Conservation (phyloP, 2,329 filamentous ascomycete species). For the Sphaerulina vaccinii region DNA sequence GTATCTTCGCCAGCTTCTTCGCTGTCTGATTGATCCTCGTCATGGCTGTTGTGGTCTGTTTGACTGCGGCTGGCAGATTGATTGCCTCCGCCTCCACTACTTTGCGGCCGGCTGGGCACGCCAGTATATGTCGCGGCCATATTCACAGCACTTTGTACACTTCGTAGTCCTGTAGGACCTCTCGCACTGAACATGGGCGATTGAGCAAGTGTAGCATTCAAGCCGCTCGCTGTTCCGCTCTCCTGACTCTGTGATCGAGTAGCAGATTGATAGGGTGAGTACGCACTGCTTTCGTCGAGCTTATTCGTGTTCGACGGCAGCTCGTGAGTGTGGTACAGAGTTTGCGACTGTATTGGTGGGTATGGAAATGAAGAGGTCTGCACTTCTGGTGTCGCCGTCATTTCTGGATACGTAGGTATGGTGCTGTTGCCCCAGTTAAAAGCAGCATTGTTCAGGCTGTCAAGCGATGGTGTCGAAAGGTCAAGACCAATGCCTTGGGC, state of each 20-base stretch:
- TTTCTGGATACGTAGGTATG: background rate
- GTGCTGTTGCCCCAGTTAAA: background rate
- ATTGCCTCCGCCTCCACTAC: background rate
- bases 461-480: background rate
- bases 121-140: background rate
- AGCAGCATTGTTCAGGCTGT: background rate
- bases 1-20: background rate
- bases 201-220: background rate
- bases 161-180: background rate
- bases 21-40: background rate
- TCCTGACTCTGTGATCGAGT: background rate
- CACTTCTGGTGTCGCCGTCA: slow-evolving; percentile 6
- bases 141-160: slow-evolving; percentile 2
- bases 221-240: background rate
- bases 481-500: background rate
- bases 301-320: background rate
- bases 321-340: background rate
- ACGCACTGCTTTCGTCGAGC: background rate
- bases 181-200: background rate
- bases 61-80: background rate
- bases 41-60: background rate
- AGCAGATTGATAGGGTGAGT: background rate
- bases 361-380: background rate
- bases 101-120: background rate
- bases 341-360: background rate